Conservation (phyloP, 768 basidiomycete species). For the Omphalotus guepiniiformis region DNA sequence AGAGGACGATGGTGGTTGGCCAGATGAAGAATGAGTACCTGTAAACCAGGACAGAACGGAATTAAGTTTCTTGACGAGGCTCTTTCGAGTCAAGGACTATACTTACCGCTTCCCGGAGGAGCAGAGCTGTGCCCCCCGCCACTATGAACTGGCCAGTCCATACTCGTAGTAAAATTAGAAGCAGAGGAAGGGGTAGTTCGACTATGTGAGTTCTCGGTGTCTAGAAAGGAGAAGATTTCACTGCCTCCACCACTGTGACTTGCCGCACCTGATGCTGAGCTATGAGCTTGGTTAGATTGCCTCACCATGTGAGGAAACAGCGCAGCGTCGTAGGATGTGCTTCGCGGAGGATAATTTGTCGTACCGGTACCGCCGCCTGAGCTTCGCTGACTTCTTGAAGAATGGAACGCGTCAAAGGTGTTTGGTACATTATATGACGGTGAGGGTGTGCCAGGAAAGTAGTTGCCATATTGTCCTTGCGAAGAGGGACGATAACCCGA, state of each 20-base stretch:
- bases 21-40: constrained; percentile 3
- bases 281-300: background rate
- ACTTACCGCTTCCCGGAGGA: background rate
- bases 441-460: constrained; percentile 17
- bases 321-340: constrained; percentile 8
- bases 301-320: constrained; percentile 1
- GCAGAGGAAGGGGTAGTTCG: background rate
- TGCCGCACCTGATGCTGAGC: background rate
- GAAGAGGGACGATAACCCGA: background rate
- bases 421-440: constrained; percentile 13
- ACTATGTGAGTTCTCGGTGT: constrained; percentile 1
- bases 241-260: background rate
- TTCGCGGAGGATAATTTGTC: constrained; percentile 2
- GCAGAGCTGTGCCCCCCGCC: background rate
- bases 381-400: constrained; percentile 22
- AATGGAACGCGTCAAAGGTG: constrained; percentile 26
- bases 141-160: constrained; percentile 3
- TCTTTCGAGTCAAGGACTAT: background rate
- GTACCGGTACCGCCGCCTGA: background rate
- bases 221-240: constrained; percentile 5
- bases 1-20: constrained; percentile 13
- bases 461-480: constrained; percentile 19
- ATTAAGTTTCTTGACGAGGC: background rate
- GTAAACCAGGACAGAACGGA: constrained; percentile 5
- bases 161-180: constrained; percentile 2